Conservation (phyloP, 78 protist species). For the Goniomonas avonlea region DNA sequence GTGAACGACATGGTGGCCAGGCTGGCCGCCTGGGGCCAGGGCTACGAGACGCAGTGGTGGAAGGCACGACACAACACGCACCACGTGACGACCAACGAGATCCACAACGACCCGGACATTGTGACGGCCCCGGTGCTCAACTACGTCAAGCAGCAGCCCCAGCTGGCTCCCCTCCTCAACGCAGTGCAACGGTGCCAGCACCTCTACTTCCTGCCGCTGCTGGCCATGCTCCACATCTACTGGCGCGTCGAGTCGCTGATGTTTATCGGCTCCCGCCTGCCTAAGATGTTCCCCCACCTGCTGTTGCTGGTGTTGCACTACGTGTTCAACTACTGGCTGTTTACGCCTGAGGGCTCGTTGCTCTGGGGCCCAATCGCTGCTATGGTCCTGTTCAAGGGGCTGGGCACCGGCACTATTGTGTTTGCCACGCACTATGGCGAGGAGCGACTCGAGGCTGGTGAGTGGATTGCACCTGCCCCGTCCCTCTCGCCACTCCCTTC, state of each 20-base stretch:
- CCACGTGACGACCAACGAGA: constrained; percentile 13
- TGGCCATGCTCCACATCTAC: neutral
- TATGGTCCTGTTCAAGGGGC: neutral
- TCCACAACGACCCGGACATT: constrained; percentile 22
- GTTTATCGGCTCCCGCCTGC: neutral
- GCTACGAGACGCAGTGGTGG: constrained; percentile 6
- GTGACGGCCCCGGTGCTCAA: neutral
- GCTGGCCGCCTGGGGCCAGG: neutral
- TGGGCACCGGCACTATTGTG: neutral
- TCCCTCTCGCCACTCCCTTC: too few species aligned
- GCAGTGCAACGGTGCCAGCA: neutral
- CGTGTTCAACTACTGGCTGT: neutral
- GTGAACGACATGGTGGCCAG: neutral
- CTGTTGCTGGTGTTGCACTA: neutral
- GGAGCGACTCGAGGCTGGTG: too few species aligned
- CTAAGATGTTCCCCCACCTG: neutral
- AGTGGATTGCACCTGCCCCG: too few species aligned
- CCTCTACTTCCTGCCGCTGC: neutral
- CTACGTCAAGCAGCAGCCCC: constrained; percentile 1
- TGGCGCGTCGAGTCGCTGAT: constrained; percentile 7
- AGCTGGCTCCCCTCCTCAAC: neutral
- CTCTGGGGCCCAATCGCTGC: neutral
- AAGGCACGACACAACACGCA: constrained; percentile 22
- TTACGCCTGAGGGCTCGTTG: neutral
- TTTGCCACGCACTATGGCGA: constrained; percentile 14